Evolutionary conservation across 1,139 yeast genomes (phyloP), one percentile per base, ranked within the genome.

Genomic region (Magnusiomyces magnusii): DNA sequence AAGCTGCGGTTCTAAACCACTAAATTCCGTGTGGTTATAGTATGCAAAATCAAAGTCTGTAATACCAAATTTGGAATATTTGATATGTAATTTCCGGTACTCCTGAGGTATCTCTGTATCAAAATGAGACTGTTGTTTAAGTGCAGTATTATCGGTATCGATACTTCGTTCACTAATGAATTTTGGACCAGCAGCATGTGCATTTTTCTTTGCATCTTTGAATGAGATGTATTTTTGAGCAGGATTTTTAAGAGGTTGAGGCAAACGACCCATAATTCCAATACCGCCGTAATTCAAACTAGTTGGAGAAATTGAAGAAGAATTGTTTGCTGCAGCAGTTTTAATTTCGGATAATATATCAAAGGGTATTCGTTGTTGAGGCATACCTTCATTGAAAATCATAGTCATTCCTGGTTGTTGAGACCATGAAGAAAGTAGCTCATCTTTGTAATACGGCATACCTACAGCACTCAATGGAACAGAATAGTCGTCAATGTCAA

Each of bases 31-130:
- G 69, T 92, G 91, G 68, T 92, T 92, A 75, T 87, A 93, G 66
- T 84, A 86, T 58, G 82, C 85, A 69, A 93, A 93, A 74, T 95
- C 97, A 73, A 93, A 93, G 72, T 91, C 97, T 65, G 87, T 91
- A 34, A 95, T 92, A 23, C 99, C 99, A 72, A 91, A 93, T 67
- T 83, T 86, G 60, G 96, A 87, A 70, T 92, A 92, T 54, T 87
- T 82, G 62, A 93, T 88, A 62, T 87, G 88, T 58, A 90, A 76
- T 66, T 84, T 83, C 47, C 84, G 77, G 72, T 87, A 93, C 44
- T 92, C 87, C 59, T 85, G 85, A 0, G 97, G 96, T 54, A 80
- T 66, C 23, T 19, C 7, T 1, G 13, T 21, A 3, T 36, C 47
- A 23, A 10, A 9, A 28, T 62, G 51, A 17, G 60, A n/a, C 27